phyloP scores from a whole-genome alignment of 345 rosid genomes.

The Rhodomyrtus tomentosa region DNA sequence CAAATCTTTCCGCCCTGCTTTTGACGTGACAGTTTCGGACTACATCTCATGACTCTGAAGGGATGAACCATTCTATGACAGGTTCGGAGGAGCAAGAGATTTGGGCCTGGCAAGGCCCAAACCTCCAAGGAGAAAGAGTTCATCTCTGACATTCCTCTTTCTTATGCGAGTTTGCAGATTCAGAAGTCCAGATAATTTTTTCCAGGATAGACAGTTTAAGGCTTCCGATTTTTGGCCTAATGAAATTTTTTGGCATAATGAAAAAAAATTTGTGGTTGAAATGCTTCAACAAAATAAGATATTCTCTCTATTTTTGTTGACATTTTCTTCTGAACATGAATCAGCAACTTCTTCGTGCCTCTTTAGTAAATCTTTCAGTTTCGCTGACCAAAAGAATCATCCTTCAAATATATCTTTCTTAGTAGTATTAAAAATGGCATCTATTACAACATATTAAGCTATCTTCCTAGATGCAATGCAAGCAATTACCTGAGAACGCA shows the following conservation, averaged over 20 bases:
- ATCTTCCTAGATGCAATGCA: neutral
- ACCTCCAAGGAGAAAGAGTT: neutral
- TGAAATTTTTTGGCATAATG: neutral
- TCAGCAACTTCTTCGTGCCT: neutral
- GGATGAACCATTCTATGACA: neutral
- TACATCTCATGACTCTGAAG: neutral
- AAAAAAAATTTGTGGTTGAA: neutral
- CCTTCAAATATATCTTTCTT: neutral
- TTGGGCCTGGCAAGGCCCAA: neutral
- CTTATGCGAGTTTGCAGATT: neutral
- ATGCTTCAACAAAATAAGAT: neutral
- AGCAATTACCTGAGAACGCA: constrained; percentile 64
- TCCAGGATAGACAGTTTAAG: neutral
- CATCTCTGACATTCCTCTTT: neutral
- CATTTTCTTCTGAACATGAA: neutral
- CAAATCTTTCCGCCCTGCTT: neutral
- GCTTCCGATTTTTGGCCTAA: neutral
- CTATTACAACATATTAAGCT: neutral
- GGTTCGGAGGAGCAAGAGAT: neutral
- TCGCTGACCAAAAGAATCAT: neutral
- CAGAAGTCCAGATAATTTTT: neutral
- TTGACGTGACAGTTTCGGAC: neutral
- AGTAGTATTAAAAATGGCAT: neutral
- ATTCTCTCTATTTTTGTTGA: neutral
- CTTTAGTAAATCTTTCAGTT: neutral